Base-by-base conservation (phyloP, 2,329 filamentous ascomycete species). In the Metarhizium guizhouense region DNA sequence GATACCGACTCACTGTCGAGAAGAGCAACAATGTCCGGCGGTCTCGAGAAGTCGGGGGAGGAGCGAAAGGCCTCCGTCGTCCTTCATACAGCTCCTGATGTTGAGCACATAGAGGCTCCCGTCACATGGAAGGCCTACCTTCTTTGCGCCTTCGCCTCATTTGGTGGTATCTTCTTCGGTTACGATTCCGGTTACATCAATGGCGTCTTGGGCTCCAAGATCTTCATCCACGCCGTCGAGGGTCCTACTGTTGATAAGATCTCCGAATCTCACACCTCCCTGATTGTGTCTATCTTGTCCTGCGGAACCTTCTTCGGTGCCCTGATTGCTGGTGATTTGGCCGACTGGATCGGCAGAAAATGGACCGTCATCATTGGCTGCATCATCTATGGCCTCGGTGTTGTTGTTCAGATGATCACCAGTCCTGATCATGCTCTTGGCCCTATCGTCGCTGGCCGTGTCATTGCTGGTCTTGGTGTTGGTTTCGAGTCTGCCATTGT, bases 401-500 rank as follows among this genome's bases (percentile, higher is more conserved):
- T 85, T 34, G 68, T 84, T 58, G 75, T 91, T 51, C 87, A 92
- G 75, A 84, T 83, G 71, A 65, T 76, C 54, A 78, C 76, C 32
- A 73, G 71, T 55, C 62, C 66, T 20, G 66, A 67, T 54, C 69
- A 76, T 54, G 75, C 77, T 42, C 74, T 87, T 13, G 82, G 77
- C 56, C 76, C 83, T 59, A 83, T 91, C 57, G 85, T 89, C 25
- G 80, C 82, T 56, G 88, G 88, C 68, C 87, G 88, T 78, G 73
- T 91, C 56, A 73, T 93, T 63, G 85, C 87, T 51, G 88, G 88
- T 69, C 69, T 90, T 56, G 88, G 88, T 77, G 87, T 91, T 64
- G 88, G 88, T 67, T 90, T 90, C 68, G 86, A 88, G 62, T 90
- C 86, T 8, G 86, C 88, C 64, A 84, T 90, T 64, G 84, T 91